A percentile compares a stretch with the other conserved stretches of the same genome.
phyloP scores from a whole-genome alignment of 306 rosid genomes.

The Casuarina equisetifolia region DNA sequence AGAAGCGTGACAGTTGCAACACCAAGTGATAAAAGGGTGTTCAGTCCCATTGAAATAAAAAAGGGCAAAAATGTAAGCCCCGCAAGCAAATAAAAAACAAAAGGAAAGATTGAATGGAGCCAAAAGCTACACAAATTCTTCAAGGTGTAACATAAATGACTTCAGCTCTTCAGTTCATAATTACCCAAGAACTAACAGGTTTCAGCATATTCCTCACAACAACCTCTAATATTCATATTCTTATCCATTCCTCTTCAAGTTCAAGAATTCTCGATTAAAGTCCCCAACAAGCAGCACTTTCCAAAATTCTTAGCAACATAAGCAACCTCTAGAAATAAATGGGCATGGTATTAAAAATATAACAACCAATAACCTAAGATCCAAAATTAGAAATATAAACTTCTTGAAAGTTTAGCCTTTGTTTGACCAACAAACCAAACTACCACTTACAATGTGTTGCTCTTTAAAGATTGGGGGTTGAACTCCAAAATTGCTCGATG shows the following conservation, averaged over 20 bases:
- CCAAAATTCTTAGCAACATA: background rate
- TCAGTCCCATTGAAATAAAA: background rate
- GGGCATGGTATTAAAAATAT: background rate
- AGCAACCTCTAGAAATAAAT: background rate
- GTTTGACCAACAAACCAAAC: background rate
- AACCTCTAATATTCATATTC: too few species aligned
- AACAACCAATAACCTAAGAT: background rate
- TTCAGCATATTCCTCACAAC: background rate
- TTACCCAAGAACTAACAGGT: background rate
- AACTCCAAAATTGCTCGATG: background rate
- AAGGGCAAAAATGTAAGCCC: background rate
- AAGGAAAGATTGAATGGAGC: background rate
- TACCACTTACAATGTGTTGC: background rate
- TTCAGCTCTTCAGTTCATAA: background rate
- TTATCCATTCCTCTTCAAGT: background rate
- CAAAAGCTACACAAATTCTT: background rate
- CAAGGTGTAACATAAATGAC: background rate
- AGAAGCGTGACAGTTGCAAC: conserved; percentile 53
- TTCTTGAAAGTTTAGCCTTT: background rate
- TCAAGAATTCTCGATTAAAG: background rate
- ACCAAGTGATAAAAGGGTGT: conserved; percentile 38
- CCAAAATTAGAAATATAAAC: background rate
- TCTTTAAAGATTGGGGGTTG: background rate
- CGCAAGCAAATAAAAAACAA: background rate
- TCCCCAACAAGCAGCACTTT: background rate